Conservation (phyloP, 2,329 filamentous ascomycete species). For the Fusarium tanahbumbuense region DNA sequence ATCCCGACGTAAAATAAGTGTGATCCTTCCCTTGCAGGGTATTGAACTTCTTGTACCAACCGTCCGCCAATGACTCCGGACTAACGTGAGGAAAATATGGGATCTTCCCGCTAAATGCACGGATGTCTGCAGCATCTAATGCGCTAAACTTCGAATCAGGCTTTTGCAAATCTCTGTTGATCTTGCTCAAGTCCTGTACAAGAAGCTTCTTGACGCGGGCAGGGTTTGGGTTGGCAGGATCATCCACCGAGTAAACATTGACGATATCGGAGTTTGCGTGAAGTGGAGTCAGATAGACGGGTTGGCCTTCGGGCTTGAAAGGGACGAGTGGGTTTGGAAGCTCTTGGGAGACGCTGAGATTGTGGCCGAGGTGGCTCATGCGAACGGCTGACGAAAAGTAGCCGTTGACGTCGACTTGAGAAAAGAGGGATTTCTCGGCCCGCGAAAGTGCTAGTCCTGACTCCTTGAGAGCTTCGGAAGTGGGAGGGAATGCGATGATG, state of each 20-base stretch:
- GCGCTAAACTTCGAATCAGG: accelerated
- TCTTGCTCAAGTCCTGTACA: not conserved
- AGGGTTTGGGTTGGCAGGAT: not conserved
- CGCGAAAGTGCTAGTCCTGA: not conserved
- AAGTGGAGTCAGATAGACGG: not conserved
- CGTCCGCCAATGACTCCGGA: not conserved
- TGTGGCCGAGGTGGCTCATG: not conserved
- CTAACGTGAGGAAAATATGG: not conserved
- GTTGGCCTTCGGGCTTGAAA: not conserved
- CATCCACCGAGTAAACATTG: not conserved
- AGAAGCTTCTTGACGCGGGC: not conserved
- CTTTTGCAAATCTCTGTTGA: not conserved
- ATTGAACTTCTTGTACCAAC: not conserved
- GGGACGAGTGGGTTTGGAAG: not conserved
- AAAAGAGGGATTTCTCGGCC: not conserved
- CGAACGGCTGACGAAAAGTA: conserved; percentile 6
- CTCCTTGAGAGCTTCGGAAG: not conserved
- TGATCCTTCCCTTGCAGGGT: not conserved
- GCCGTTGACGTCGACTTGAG: not conserved
- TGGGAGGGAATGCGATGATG: not conserved
- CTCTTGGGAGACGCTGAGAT: not conserved
- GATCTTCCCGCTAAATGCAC: not conserved
- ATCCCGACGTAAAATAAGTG: not conserved
- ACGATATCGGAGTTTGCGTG: not conserved
- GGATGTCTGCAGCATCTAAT: not conserved